Evolutionary conservation across 1,284 basidiomycete species (phyloP), one percentile per base, ranked within the genome.

Genomic region (Moesziomyces sp.): DNA sequence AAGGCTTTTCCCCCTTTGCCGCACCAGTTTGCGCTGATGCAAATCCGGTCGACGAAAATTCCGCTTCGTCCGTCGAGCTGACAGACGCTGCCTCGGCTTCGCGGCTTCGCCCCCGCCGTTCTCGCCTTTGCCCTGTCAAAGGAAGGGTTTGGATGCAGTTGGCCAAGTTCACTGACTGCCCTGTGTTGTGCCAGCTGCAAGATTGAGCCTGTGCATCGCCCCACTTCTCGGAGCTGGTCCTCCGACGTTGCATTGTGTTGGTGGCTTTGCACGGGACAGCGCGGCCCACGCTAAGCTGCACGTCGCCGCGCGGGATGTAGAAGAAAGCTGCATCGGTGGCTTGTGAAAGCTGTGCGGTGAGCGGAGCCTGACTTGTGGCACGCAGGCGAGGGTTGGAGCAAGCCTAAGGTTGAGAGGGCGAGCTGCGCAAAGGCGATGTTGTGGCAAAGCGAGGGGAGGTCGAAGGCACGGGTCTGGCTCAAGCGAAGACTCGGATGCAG

Each of bases 351-450:
- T 19, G 18, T 7, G 26, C 23, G 16, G 11, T 9, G 30, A 48
- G 26, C 60, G 50, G 51, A 57, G 55, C 51, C 46, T 64, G 54
- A 46, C 61, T 38, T 64, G 54, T 35, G 54, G 54, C 54, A 44
- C 26, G 62, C 56, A 55, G 50, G 38, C 38, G 52, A 53, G 50
- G 42, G n/a, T 10, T 38, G 0, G 24, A 40, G 21, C 14, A 44
- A 23, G 44, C 44, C 9, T 28, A 44, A 14, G 43, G 21, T n/a
- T 3, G 16, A 4, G 42, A 44, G 40, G 30, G 42, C 21, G 8
- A 9, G 13, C 19, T 19, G 33, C 19, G 33, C 10, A 24, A 21
- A 23, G 8, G 40, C 33, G 21, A 21, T 24, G 26, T 35, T 35
- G 28, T 8, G 14, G 26, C 16, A 16, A 52, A 18, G 50, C 14